phyloP scores from a whole-genome alignment of 495 filamentous ascomycete species.

The Penicillium bovifimosum region DNA sequence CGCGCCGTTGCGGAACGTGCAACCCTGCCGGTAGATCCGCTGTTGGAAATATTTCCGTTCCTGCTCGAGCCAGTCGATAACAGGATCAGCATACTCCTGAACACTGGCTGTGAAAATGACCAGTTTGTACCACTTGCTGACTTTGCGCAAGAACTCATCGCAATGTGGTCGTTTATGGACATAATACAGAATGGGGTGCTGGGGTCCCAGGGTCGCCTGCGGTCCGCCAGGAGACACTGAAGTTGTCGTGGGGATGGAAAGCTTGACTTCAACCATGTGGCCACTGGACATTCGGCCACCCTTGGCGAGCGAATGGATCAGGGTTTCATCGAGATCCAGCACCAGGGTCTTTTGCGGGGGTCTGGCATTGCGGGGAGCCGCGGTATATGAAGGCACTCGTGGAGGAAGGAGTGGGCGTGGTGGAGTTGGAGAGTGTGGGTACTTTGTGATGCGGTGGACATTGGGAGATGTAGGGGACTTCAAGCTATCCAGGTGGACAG shows the following conservation, averaged over 20 bases:
- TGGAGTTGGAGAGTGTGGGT: conserved; percentile 81
- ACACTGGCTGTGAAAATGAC: conserved; percentile 95
- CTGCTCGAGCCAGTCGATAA: conserved; percentile 97
- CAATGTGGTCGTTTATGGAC: conserved; percentile 96
- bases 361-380: conserved; percentile 39
- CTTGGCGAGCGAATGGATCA: conserved; percentile 96
- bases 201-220: conserved; percentile 64
- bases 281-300: conserved; percentile 92
- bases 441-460: conserved; percentile 69
- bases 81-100: conserved; percentile 97
- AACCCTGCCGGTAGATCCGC: conserved; percentile 92
- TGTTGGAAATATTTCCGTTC: conserved; percentile 92
- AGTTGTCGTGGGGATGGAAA: conserved; percentile 58
- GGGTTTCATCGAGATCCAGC: conserved; percentile 90
- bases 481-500: conserved; percentile 39
- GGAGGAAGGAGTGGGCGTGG: conserved; percentile 84
- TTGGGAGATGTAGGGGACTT: conserved; percentile 89
- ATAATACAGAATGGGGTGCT: conserved; percentile 97
- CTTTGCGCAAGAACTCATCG: conserved; percentile 92
- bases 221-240: conserved; percentile 55
- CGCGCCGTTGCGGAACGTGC: conserved; percentile 87
- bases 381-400: conserved; percentile 76
- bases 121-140: conserved; percentile 98
- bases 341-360: conserved; percentile 81
- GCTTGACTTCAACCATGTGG: conserved; percentile 97